Evolutionary conservation across 148 eudicot genomes (phyloP), one percentile per base, ranked within the genome.

Genomic region (Rhododendron simsii): DNA sequence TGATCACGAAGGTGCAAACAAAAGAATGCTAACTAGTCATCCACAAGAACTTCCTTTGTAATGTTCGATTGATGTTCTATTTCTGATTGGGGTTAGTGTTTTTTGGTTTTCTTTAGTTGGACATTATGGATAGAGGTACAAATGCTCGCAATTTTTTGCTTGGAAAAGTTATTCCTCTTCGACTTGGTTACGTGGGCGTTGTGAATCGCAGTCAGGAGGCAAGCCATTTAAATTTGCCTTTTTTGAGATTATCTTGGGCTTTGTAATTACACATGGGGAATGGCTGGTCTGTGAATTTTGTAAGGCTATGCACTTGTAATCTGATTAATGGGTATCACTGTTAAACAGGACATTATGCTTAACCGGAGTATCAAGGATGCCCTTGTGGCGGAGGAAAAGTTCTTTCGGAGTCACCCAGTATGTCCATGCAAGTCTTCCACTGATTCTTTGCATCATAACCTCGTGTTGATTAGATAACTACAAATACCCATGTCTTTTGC

Each of bases 141-240:
- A 98, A 96, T 93, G 98, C 98, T 65, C 92, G 95, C 85, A 93
- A 96, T 75, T 94, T 96, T 84, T 90, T 96, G 93, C 94, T 96
- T 10, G 98, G 98, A 80, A 93, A 96, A 93, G 98, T 94, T 59
- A 91, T 96, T 81, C 98, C 98, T 59, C 94, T 96, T 85, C 93
- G 94, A 63, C 98, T 96, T 91, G 98, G 98, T 78, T 96, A 93
- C 85, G 90, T 96, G 81, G 98, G 98, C 44, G 94, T 96, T 84
- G 98, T 96, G 85, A 96, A 96, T 90, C 98, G 98, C 61, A 91
- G 98, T 90, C 98, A 96, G 85, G 95, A 95, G 98, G 98, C 95
- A 95, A 83, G 67, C 44, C 55, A 4, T 65, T 37, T 81, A n/a
- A 41, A 8, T 83, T 83, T 7, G 11, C 37, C 23, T n/a, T 67